A percentile compares a stretch with the other conserved stretches of the same genome.
phyloP scores from a whole-genome alignment of 2,329 filamentous ascomycete genomes.

The Epichloe festucae region DNA sequence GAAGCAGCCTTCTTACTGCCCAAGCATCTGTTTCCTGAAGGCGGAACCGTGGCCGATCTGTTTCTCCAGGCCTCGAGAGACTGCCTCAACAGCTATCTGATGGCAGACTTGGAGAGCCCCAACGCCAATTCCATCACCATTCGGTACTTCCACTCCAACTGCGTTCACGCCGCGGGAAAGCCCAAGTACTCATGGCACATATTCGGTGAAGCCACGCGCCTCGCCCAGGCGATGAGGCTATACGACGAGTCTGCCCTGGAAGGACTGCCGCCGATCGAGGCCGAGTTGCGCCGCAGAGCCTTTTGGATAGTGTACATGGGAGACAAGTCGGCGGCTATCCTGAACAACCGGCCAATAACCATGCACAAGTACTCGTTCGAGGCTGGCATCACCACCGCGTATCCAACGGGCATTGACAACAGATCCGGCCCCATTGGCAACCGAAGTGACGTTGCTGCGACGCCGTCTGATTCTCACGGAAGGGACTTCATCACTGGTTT shows the following conservation, averaged over 20 bases:
- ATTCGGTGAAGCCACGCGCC: slow-evolving; percentile 28
- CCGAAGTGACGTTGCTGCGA: slow-evolving; percentile 5
- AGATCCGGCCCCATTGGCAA: slow-evolving; percentile 7
- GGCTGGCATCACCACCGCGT: slow-evolving; percentile 23
- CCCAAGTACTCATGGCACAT: slow-evolving; percentile 32
- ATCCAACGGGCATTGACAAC: slow-evolving; percentile 19
- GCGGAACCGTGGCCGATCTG: slow-evolving; percentile 21
- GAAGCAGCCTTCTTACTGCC: slow-evolving; percentile 28
- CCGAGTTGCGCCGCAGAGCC: slow-evolving; percentile 21
- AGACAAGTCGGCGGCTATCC: slow-evolving; percentile 25
- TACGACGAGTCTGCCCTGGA: slow-evolving; percentile 26
- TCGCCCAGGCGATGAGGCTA: slow-evolving; percentile 29
- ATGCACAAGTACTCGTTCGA: slow-evolving; percentile 30
- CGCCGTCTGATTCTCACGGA: slow-evolving; percentile 7
- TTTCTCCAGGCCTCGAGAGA: slow-evolving; percentile 27
- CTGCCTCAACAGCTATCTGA: slow-evolving; percentile 25
- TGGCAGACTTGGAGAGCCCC: slow-evolving; percentile 28
- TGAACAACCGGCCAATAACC: slow-evolving; percentile 29
- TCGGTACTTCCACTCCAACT: slow-evolving; percentile 32
- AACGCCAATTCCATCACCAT: slow-evolving; percentile 29
- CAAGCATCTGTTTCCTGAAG: slow-evolving; percentile 25
- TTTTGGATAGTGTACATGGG: slow-evolving; percentile 29
- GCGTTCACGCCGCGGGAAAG: slow-evolving; percentile 28
- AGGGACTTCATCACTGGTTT: slow-evolving; percentile 25
- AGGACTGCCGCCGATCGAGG: slow-evolving; percentile 23